phyloP scores from a whole-genome alignment of 176 grass and related monocot genomes.

The Oryza punctata region DNA sequence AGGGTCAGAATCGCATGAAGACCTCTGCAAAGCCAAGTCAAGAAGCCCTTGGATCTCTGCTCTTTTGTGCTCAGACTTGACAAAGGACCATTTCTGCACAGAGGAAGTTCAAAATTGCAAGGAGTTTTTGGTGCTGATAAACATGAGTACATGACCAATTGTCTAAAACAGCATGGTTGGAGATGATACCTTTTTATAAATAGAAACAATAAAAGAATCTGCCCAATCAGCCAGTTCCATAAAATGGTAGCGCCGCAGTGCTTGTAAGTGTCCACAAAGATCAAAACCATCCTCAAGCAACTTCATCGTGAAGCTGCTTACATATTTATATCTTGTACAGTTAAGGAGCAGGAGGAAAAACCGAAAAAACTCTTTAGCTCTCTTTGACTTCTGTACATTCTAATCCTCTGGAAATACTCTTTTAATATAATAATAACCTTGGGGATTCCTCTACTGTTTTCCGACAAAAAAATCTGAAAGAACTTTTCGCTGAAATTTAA shows the following conservation, averaged over 20 bases:
- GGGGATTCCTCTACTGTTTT: too few relatives aligned
- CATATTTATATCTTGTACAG: slow-evolving; percentile 85
- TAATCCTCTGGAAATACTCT: too few relatives aligned
- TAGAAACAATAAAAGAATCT: slow-evolving; percentile 72
- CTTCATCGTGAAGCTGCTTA: slow-evolving; percentile 95
- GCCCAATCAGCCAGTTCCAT: slow-evolving; percentile 97
- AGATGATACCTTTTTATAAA: slow-evolving; percentile 70
- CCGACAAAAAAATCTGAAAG: neutral
- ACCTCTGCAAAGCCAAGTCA: slow-evolving; percentile 84
- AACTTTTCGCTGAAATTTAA: slow-evolving; percentile 3
- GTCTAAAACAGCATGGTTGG: slow-evolving; percentile 18
- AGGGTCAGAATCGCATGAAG: slow-evolving; percentile 82
- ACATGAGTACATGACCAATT: neutral
- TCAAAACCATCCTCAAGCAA: slow-evolving; percentile 97
- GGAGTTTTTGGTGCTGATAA: slow-evolving; percentile 13
- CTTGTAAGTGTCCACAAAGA: slow-evolving; percentile 74
- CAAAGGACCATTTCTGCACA: slow-evolving; percentile 73
- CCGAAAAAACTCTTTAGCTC: neutral
- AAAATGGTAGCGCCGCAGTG: slow-evolving; percentile 88
- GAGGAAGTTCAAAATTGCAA: slow-evolving; percentile 27
- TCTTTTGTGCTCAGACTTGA: slow-evolving; percentile 72
- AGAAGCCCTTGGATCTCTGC: slow-evolving; percentile 82
- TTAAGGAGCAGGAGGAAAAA: slow-evolving; percentile 41
- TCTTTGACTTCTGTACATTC: too few relatives aligned
- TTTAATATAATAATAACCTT: too few relatives aligned